Evolutionary conservation across 2,329 filamentous ascomycete species (phyloP), one percentile per base, ranked within the genome.

Genomic region (Pseudocercospora cruenta): DNA sequence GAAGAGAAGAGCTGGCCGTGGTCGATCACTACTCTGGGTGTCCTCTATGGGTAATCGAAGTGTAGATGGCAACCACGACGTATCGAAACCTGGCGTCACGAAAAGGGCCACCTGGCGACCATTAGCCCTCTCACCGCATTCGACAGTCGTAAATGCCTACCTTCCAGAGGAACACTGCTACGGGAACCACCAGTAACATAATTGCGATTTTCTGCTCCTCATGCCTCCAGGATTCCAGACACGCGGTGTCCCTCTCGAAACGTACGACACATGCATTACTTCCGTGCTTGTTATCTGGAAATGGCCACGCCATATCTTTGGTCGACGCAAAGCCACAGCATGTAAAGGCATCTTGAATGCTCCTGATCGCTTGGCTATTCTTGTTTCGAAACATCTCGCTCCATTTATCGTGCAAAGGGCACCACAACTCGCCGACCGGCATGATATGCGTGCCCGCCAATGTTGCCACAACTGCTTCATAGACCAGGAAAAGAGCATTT

Each of bases 311-410:
- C 70, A 85, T 86, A 72, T 93, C 89, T 31, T 74, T 77, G 28
- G 86, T 74, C 4, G 81, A 83, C 63, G 82, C 82, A 36, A 91
- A 80, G 0, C 90, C 90, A 70, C 90, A 93, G 79, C 90, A 93
- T 7, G 84, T 74, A 33, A 91, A 84, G 0, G 83, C 76, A 73
- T 92, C 87, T 72, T 93, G 90, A 59, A 93, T 89, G 1, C 78
- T 76, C 49, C 82, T 80, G 64, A 92, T 84, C 1, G 81, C 76
- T 4, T 73, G 72, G 0, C 68, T 81, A 62, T 91, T 80, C 66
- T 88, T 86, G 0, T 72, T 70, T 0, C 69, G 75, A 71, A 82
- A 91, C 64, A 91, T 73, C 2, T 65, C 68, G 70, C 81, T 78
- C 90, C 90, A 92, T 45, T 75, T 76, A 2, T 79, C 79, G 8